Evolutionary conservation across 2,329 filamentous ascomycete genomes (phyloP), one percentile per base, ranked within the genome.

Genomic region (Nemania bipapillata): DNA sequence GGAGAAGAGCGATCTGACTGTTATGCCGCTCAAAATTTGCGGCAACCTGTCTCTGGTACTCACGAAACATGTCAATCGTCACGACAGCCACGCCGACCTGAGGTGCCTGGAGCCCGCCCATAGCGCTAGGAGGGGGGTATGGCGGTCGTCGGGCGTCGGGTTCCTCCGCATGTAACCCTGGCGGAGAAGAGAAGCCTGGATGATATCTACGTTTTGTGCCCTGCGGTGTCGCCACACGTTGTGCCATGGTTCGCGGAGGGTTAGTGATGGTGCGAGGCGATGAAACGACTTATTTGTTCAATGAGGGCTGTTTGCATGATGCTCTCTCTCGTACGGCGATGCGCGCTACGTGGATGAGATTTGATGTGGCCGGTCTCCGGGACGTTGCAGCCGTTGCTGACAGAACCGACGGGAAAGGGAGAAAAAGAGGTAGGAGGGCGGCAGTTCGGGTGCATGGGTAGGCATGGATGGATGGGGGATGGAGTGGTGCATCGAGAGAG

Each of bases 41-140:
- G 11, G 60, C 53, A 3, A 72, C 62, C 52, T 72, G 67, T 30
- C 59, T 65, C 59, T 72, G 70, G 35, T 66, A 66, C 1, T 72
- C 70, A 49, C 67, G 68, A 55, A 72, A 72, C 68, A 72, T 72
- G 30, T 72, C 70, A 49, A 72, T 65, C 0, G 70, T 72, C 58
- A 72, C 68, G 47, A 72, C 70, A 35, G 69, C 61, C 7, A 71
- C 69, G 42, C 69, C 69, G 53, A 71, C 64, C 58, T 72, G 70
- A 17, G 70, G 70, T 8, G 70, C 61, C 32, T 72, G 70, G 30
- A 72, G 68, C 28, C 65, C 65, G 8, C 65, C 56, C 62, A 68
- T 72, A 26, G 67, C n/a, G 40, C 59, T 58, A 45, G 64, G 70
- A 15, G 67, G 65, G 20, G 63, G 68, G 50, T 68, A 62, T 20